Evolutionary conservation across 306 rosid genomes (phyloP).

Genomic region (Spatholobus suberectus): DNA sequence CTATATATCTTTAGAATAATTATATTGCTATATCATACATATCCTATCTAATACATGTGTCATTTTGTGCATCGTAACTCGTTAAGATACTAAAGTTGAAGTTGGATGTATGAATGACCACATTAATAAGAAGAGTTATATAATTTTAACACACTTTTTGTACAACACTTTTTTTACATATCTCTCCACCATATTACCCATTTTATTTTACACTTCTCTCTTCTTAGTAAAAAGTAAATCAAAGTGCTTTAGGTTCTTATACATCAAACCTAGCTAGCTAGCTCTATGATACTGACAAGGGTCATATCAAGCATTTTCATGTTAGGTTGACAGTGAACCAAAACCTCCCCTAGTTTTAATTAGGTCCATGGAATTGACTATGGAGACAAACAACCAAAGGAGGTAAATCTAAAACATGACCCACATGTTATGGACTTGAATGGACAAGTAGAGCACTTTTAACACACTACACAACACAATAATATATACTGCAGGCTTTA

Average conservation of each 20-base stretch:
- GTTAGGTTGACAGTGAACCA: conserved; percentile 8
- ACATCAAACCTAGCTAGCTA: background rate
- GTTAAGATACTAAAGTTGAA: background rate
- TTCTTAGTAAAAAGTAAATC: background rate
- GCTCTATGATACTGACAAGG: background rate
- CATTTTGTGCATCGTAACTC: background rate
- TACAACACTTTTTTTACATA: background rate
- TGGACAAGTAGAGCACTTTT: conserved; percentile 20
- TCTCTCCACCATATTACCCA: background rate
- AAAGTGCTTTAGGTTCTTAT: background rate
- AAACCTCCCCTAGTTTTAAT: background rate
- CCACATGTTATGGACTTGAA: conserved; percentile 1
- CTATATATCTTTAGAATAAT: too few relatives aligned
- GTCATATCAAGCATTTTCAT: background rate
- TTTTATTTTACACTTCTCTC: background rate
- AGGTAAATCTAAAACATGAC: conserved; percentile 21
- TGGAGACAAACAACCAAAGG: conserved; percentile 15
- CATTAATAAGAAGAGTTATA: background rate
- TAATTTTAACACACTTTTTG: background rate
- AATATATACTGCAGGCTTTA: conserved; percentile 18
- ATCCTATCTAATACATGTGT: background rate
- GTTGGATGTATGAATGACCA: background rate
- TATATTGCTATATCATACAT: too few relatives aligned
- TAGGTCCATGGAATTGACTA: background rate
- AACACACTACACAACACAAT: conserved; percentile 1